Conservation (phyloP, 495 filamentous ascomycete genomes). For the Penicillium bialowiezense region DNA sequence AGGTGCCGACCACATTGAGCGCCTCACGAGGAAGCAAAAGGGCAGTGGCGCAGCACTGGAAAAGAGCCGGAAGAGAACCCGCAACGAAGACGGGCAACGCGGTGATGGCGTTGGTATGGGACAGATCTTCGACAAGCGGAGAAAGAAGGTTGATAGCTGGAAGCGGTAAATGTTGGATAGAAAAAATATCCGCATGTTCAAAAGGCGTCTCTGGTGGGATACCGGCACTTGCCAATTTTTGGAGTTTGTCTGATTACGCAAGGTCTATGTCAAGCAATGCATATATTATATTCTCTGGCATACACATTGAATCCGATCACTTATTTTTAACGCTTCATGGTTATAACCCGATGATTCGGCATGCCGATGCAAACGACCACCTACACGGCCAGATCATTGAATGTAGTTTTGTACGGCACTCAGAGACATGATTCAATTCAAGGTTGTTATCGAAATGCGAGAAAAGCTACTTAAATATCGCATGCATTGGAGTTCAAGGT, state of each 20-base stretch:
- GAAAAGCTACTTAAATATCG: no score
- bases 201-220: conserved; percentile 6
- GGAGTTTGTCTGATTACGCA: conserved; percentile 6
- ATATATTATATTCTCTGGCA: conserved; percentile 2
- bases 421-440: no score
- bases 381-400: no score
- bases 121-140: conserved; percentile 68
- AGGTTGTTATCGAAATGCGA: no score
- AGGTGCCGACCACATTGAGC: conserved; percentile 73
- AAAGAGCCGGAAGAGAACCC: conserved; percentile 73
- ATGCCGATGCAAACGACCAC: no score
- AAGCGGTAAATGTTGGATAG: conserved; percentile 32
- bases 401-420: no score
- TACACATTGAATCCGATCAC: neutral
- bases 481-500: no score
- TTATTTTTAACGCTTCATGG: no score
- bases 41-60: conserved; percentile 61
- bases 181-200: conserved; percentile 1
- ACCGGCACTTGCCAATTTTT: neutral
- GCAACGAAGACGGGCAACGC: conserved; percentile 56
- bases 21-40: conserved; percentile 58
- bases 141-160: conserved; percentile 66
- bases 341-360: neutral
- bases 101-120: conserved; percentile 59
- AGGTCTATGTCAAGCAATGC: conserved; percentile 4